phyloP scores from a whole-genome alignment of 129 eudicot genomes.

The Silybum marianum region DNA sequence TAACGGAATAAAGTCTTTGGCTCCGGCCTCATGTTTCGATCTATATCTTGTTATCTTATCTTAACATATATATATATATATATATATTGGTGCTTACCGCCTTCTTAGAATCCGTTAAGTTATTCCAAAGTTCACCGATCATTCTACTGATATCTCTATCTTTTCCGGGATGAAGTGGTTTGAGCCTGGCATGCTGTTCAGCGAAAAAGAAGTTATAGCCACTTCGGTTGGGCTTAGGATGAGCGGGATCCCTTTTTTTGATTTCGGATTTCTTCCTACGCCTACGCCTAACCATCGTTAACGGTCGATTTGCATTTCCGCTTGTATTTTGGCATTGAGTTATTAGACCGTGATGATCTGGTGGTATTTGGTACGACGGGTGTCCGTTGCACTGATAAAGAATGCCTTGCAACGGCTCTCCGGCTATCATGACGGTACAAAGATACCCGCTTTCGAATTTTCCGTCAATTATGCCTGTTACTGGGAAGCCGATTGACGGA shows the following conservation, averaged over 20 bases:
- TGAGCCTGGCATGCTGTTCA: slow-evolving; percentile 87
- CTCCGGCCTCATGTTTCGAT: background rate
- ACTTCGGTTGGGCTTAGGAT: slow-evolving; percentile 91
- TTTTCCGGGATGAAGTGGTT: slow-evolving; percentile 68
- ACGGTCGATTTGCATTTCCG: slow-evolving; percentile 5
- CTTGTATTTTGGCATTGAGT: background rate
- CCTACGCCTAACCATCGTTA: slow-evolving; percentile 48
- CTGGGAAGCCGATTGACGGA: slow-evolving; percentile 48
- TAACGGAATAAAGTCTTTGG: background rate
- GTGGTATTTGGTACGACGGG: slow-evolving; percentile 29
- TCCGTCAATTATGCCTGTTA: slow-evolving; percentile 74
- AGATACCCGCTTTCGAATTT: slow-evolving; percentile 95
- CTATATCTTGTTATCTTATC: background rate
- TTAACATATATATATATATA: too few relatives aligned
- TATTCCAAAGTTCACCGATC: slow-evolving; percentile 94
- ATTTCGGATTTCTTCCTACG: slow-evolving; percentile 92
- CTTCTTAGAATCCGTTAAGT: slow-evolving; percentile 58
- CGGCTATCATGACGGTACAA: slow-evolving; percentile 72
- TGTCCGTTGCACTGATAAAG: slow-evolving; percentile 60
- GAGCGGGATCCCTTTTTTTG: slow-evolving; percentile 82
- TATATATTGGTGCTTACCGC: slow-evolving; percentile 43
- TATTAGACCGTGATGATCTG: slow-evolving; percentile 25
- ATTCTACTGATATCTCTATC: slow-evolving; percentile 84
- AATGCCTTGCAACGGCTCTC: slow-evolving; percentile 75
- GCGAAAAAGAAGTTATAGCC: slow-evolving; percentile 97